phyloP scores from a whole-genome alignment of 805 yeast species.

The Saccharomycopsis sp. region DNA sequence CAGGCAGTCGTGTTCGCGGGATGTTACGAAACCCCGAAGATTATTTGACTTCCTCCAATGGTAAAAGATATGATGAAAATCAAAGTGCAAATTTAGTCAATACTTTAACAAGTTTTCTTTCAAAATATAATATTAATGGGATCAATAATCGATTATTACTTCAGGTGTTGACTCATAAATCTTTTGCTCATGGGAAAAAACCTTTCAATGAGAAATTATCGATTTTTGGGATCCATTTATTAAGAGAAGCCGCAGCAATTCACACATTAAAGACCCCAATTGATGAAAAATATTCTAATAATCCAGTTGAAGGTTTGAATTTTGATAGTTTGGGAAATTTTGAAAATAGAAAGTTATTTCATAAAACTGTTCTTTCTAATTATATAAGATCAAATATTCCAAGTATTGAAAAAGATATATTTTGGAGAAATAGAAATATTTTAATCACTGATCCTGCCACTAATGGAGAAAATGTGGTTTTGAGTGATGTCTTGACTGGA shows the following conservation, averaged over 20 bases:
- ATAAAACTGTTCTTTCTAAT: constrained; percentile 39
- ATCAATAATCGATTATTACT: constrained; percentile 42
- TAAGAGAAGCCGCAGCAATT: constrained; percentile 40
- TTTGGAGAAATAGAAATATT: constrained; percentile 55
- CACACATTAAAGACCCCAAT: constrained; percentile 24
- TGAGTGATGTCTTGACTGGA: constrained; percentile 46
- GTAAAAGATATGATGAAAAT: constrained; percentile 29
- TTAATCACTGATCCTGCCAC: constrained; percentile 31
- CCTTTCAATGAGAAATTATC: constrained; percentile 86
- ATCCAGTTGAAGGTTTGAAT: constrained; percentile 36
- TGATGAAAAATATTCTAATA: constrained; percentile 18
- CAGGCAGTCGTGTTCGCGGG: constrained; percentile 55
- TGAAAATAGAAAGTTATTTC: constrained; percentile 39
- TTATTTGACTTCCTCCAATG: constrained; percentile 24
- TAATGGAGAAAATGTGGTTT: constrained; percentile 48
- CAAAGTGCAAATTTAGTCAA: constrained; percentile 47
- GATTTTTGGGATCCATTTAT: constrained; percentile 55
- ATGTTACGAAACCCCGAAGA: constrained; percentile 62
- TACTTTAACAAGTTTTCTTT: constrained; percentile 39
- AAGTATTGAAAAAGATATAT: constrained; percentile 43
- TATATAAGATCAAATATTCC: constrained; percentile 34
- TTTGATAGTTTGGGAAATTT: constrained; percentile 53
- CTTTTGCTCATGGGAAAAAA: constrained; percentile 82
- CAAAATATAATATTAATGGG: constrained; percentile 20
- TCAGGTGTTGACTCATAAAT: constrained; percentile 86